Conservation (phyloP, 306 rosid species). For the Casuarina glauca region DNA sequence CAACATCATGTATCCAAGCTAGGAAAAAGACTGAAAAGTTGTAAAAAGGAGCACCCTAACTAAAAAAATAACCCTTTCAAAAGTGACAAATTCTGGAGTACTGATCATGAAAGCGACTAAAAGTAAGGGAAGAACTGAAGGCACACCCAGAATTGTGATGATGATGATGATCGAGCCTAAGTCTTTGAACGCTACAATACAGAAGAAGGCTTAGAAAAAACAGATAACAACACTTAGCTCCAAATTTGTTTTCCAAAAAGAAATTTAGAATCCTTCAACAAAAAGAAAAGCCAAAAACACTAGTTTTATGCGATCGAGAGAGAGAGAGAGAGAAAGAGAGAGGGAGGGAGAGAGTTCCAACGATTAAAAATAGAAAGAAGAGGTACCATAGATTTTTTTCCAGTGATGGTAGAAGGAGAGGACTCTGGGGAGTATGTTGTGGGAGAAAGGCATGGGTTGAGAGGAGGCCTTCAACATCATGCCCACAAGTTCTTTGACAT, state of each 20-base stretch:
- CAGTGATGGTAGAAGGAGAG: constrained; percentile 97
- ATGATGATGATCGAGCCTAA: constrained; percentile 20
- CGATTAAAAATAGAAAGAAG: no score
- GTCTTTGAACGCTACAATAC: no score
- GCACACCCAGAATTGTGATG: constrained; percentile 34
- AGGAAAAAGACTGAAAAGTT: constrained; percentile 59
- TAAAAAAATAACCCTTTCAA: constrained; percentile 37
- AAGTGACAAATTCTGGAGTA: constrained; percentile 45
- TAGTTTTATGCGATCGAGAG: neutral
- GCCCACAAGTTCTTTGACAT: constrained; percentile 65
- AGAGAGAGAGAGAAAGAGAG: neutral
- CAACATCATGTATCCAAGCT: constrained; percentile 55
- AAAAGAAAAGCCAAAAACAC: neutral
- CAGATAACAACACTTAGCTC: constrained; percentile 11
- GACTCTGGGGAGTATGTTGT: constrained; percentile 93
- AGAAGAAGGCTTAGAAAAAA: neutral
- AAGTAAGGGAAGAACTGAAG: constrained; percentile 29
- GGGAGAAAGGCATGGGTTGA: constrained; percentile 86
- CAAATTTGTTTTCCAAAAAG: neutral
- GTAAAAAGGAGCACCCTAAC: constrained; percentile 46
- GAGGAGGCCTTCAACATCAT: constrained; percentile 95
- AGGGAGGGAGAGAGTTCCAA: no score
- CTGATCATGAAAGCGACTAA: constrained; percentile 39
- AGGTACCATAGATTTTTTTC: constrained; percentile 83
- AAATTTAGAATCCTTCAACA: neutral